Conservation (phyloP, 768 basidiomycete genomes). For the Russula emetica region DNA sequence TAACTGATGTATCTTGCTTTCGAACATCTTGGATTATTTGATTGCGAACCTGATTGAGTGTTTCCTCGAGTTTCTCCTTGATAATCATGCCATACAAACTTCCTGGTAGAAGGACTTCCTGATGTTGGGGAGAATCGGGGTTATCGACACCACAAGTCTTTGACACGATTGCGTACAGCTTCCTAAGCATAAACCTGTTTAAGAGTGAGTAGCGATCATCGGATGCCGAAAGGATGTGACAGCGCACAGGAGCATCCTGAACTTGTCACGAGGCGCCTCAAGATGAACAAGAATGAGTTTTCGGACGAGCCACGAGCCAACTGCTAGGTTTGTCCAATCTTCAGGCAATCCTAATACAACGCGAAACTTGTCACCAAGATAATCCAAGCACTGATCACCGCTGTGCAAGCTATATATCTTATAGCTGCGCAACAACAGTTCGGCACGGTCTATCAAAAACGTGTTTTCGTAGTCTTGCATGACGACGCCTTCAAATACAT, state of each 20-base stretch:
- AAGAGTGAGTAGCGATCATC: neutral
- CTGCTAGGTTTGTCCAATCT: conserved; percentile 80
- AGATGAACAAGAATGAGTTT: conserved; percentile 91
- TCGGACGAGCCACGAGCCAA: conserved; percentile 79
- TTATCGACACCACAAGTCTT: conserved; percentile 90
- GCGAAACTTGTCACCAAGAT: conserved; percentile 94
- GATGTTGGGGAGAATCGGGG: conserved; percentile 97
- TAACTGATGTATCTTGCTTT: conserved; percentile 66
- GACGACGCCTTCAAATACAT: conserved; percentile 93
- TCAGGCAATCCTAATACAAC: conserved; percentile 88
- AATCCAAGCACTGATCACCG: conserved; percentile 87
- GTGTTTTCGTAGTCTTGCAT: conserved; percentile 98
- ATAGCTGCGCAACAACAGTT: conserved; percentile 89
- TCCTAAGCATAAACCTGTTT: conserved; percentile 91
- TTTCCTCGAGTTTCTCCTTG: conserved; percentile 94
- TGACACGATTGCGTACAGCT: conserved; percentile 87
- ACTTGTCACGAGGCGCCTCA: conserved; percentile 84
- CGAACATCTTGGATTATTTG: conserved; percentile 72
- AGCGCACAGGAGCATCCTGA: conserved; percentile 85
- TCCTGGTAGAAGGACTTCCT: conserved; percentile 94
- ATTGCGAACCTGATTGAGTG: conserved; percentile 63
- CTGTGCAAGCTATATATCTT: conserved; percentile 88
- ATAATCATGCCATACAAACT: conserved; percentile 94
- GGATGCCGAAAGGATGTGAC: neutral
- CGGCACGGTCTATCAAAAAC: conserved; percentile 95